Evolutionary conservation across 768 basidiomycete species (phyloP).

Genomic region (Fomitopsis pulvina): DNA sequence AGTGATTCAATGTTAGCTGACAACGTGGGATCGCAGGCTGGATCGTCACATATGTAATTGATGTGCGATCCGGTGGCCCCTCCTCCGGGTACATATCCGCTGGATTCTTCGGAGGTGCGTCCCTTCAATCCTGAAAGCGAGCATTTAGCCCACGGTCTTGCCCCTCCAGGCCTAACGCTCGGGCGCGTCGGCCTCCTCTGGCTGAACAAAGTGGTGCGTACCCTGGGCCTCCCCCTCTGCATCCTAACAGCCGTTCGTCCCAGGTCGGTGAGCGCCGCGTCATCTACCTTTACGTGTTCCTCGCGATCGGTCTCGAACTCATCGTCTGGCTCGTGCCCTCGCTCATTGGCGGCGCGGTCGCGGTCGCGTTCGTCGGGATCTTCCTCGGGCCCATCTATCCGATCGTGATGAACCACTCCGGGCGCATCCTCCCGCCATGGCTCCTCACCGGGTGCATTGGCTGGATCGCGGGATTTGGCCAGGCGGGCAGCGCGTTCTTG

Average conservation of each 20-base stretch:
- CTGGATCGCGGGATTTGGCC: constrained; percentile 48
- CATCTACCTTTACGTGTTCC: constrained; percentile 29
- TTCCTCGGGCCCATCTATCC: constrained; percentile 44
- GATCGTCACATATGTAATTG: constrained; percentile 47
- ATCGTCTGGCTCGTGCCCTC: constrained; percentile 52
- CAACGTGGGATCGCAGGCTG: constrained; percentile 29
- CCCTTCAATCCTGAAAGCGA: background rate
- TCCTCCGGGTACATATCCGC: constrained; percentile 44
- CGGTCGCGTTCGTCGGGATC: constrained; percentile 48
- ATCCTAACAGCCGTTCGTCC: background rate
- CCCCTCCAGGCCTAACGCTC: constrained; percentile 36
- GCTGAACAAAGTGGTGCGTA: constrained; percentile 36
- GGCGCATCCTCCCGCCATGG: constrained; percentile 37
- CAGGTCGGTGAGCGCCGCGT: constrained; percentile 32
- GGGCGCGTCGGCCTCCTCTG: constrained; percentile 48
- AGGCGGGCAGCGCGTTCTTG: constrained; percentile 42
- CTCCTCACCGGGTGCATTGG: constrained; percentile 37
- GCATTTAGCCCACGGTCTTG: background rate
- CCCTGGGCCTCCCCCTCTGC: background rate
- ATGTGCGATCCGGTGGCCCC: constrained; percentile 38
- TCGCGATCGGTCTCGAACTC: constrained; percentile 43
- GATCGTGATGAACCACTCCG: constrained; percentile 34
- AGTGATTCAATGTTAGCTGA: background rate
- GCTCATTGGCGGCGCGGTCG: constrained; percentile 46
- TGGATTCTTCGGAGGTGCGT: constrained; percentile 40